phyloP scores from a whole-genome alignment of 805 yeast species.

The Candida incommunis region DNA sequence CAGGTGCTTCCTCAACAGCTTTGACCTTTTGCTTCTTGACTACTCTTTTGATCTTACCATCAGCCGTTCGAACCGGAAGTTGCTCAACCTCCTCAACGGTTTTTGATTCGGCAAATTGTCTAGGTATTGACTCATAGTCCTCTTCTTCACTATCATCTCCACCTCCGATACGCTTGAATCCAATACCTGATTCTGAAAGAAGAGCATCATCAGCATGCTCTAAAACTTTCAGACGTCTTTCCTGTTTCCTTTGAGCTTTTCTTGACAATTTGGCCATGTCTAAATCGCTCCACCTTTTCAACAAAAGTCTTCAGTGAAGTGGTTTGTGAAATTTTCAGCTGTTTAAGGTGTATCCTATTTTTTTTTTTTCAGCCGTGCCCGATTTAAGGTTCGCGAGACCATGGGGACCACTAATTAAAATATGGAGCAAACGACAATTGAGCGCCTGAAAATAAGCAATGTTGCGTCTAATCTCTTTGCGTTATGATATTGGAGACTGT shows the following conservation, averaged over 20 bases:
- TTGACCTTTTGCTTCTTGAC: conserved; percentile 15
- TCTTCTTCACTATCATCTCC: conserved; percentile 46
- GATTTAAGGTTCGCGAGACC: too few relatives aligned
- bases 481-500: too few relatives aligned
- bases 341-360: not conserved
- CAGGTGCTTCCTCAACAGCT: conserved; percentile 17
- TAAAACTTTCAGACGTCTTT: conserved; percentile 2
- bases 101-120: conserved; percentile 28
- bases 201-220: conserved; percentile 5
- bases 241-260: conserved; percentile 3
- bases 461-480: too few relatives aligned
- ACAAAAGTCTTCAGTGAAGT: not conserved
- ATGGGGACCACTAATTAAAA: too few relatives aligned
- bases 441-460: too few relatives aligned
- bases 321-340: not conserved
- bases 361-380: conserved; percentile 1
- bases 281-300: too few relatives aligned
- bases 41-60: conserved; percentile 65
- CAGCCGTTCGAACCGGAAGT: conserved; percentile 62
- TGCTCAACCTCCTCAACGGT: conserved; percentile 39
- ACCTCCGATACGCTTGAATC: conserved; percentile 6
- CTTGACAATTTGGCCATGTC: conserved; percentile 9
- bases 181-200: conserved; percentile 6
- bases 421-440: too few relatives aligned
- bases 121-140: conserved; percentile 63